Base-by-base conservation (phyloP, 805 yeast genomes). In the Candida odintsovae region DNA sequence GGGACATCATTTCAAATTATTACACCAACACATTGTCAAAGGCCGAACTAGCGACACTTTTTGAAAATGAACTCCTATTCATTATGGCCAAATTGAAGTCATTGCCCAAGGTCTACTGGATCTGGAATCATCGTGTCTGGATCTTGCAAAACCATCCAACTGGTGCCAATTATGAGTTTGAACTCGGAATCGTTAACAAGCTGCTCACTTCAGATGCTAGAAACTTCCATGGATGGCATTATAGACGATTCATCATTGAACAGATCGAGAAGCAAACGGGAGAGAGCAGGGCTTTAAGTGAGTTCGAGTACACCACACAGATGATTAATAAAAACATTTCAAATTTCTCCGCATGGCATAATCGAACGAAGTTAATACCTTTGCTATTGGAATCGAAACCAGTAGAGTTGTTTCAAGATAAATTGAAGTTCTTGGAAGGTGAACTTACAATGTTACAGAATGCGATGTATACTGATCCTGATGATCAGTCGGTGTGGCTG, bases 271-370 rank as follows among this genome's bases (percentile, higher is more conserved):
- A 43, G 9, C 29, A 52, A 10, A 53, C 61, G 0, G 62, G 59
- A 1, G 42, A 52, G 18, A 69, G 61, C 43, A 59, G 63, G 52
- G 65, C 68, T n/a, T 45, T 58, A 33, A 51, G 66, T 6, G 98
- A 92, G 64, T 81, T 89, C 55, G 74, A 75, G 22, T 92, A 80
- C 65, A 89, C 97, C 1, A 84, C 92, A 0, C 65, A 69, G 43
- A 85, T 83, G 69, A 89, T 94, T 56, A 86, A 85, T 56, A 76
- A 73, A 46, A 86, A 94, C 64, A 88, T 90, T 48, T 86, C 97
- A 35, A 94, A 94, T 64, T 94, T 85, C 58, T 87, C 96, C 2
- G 98, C 99, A 6, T 90, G 96, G 95, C 97, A 92, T 64, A 87
- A 88, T 62, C 72, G 98, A 51, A 76, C 89, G 1, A 81, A 78